Evolutionary conservation across 257 asterid species (phyloP).

Genomic region (Solanum sparsipilum): DNA sequence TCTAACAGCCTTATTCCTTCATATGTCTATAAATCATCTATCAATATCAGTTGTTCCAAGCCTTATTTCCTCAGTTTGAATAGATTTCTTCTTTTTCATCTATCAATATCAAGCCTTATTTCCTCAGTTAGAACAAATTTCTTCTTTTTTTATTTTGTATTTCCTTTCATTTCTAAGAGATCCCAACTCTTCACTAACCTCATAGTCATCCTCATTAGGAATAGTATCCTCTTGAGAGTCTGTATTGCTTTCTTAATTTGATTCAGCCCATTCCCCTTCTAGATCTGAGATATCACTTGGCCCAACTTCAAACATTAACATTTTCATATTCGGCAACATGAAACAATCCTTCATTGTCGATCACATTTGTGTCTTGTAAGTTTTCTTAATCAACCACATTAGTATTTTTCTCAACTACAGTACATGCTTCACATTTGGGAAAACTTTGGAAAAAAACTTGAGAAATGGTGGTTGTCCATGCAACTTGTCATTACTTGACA

Average conservation of each 20-base stretch:
- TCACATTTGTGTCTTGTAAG: not conserved
- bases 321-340: not conserved
- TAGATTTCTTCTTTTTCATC: too few relatives aligned
- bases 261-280: not conserved
- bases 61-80: too few relatives aligned
- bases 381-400: too few relatives aligned
- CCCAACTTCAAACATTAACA: not conserved
- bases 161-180: not conserved
- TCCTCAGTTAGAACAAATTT: too few relatives aligned
- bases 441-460: too few relatives aligned
- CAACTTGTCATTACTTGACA: too few relatives aligned
- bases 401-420: too few relatives aligned
- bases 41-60: not conserved
- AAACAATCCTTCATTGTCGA: not conserved
- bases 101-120: not conserved
- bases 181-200: not conserved
- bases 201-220: not conserved
- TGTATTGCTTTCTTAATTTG: too few relatives aligned
- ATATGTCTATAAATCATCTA: not conserved
- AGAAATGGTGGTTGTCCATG: too few relatives aligned
- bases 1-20: not conserved
- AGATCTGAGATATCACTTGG: not conserved
- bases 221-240: not conserved
- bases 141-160: too few relatives aligned
- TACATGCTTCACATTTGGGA: too few relatives aligned